phyloP scores from a whole-genome alignment of 257 asterid species.

The Ilex asprella region DNA sequence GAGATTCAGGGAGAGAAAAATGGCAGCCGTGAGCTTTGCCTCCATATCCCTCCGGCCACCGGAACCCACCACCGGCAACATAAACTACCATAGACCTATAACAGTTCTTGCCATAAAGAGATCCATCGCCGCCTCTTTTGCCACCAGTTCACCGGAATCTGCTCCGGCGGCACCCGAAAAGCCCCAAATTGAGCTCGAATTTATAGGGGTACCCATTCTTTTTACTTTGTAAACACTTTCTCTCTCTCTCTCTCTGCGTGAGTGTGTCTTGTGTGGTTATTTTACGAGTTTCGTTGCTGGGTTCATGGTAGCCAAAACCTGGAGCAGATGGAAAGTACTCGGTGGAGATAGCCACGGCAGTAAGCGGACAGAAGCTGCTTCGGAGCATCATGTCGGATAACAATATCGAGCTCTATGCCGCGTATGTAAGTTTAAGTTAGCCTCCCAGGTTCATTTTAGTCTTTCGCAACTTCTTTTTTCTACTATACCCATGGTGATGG shows the following conservation, averaged over 20 bases:
- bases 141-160: constrained; percentile 42
- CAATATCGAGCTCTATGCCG: constrained; percentile 77
- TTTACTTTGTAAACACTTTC: background rate
- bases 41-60: constrained; percentile 38
- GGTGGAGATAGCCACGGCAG: constrained; percentile 53
- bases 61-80: constrained; percentile 20
- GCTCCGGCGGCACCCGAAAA: constrained; percentile 38
- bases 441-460: background rate
- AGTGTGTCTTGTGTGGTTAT: background rate
- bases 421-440: constrained; percentile 51
- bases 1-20: background rate
- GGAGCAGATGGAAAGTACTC: constrained; percentile 49
- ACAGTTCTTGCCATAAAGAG: constrained; percentile 19
- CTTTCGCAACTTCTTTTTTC: background rate
- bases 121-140: constrained; percentile 18
- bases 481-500: background rate
- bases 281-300: constrained; percentile 1
- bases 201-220: constrained; percentile 42
- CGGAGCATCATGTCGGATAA: constrained; percentile 81
- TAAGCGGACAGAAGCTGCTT: constrained; percentile 81
- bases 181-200: constrained; percentile 66
- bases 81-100: constrained; percentile 29
- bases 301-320: constrained; percentile 50
- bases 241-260: background rate
- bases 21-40: constrained; percentile 49